Conservation (phyloP, 140 eudicot genomes). For the Cichorium intybus region DNA sequence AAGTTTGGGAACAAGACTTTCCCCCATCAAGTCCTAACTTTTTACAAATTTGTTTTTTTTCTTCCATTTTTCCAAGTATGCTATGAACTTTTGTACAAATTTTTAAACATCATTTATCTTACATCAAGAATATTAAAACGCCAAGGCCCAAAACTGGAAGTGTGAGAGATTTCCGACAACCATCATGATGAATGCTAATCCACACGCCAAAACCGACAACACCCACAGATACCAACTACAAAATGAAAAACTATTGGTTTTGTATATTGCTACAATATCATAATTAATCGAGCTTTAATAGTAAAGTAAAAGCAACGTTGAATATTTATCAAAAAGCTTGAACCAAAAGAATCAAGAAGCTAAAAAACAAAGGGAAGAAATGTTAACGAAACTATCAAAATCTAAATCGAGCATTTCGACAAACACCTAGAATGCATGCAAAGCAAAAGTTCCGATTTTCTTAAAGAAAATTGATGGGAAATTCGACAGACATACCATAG, state of each 20-base stretch:
- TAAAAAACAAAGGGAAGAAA: background rate
- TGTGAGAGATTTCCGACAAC: conserved; percentile 84
- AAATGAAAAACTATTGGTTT: background rate
- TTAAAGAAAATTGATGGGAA: background rate
- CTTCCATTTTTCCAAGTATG: too few species aligned
- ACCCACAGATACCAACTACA: conserved; percentile 73
- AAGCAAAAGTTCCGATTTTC: background rate
- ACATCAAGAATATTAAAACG: conserved; percentile 64
- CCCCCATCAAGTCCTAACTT: background rate
- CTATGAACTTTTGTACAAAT: too few species aligned
- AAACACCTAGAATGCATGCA: conserved; percentile 23
- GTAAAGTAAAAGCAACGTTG: background rate
- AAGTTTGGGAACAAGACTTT: background rate
- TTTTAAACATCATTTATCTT: too few species aligned
- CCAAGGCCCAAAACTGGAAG: conserved; percentile 91
- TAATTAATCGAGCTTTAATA: too few species aligned
- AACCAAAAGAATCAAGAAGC: conserved; percentile 13
- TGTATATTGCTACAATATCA: background rate
- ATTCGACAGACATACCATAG: conserved; percentile 43
- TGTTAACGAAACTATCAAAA: background rate
- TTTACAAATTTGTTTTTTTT: too few species aligned
- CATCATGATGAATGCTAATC: conserved; percentile 82
- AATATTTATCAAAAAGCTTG: conserved; percentile 1
- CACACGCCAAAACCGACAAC: conserved; percentile 85
- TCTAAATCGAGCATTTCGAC: conserved; percentile 6